phyloP scores from a whole-genome alignment of 768 basidiomycete genomes.

The Trametes cubensis region DNA sequence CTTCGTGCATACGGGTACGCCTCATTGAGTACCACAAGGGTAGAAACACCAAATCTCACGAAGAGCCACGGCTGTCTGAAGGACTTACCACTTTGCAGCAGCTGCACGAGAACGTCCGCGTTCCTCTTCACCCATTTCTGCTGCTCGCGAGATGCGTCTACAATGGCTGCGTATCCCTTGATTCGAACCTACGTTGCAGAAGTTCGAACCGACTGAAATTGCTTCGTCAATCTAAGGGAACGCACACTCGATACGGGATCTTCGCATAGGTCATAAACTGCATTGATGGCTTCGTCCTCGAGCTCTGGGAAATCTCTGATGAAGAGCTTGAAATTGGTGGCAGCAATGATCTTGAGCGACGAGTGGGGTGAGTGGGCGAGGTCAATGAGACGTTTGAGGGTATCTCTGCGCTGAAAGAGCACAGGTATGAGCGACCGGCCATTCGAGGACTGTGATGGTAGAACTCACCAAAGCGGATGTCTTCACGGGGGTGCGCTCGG shows the following conservation, averaged over 20 bases:
- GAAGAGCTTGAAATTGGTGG: conserved; percentile 56
- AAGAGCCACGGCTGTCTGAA: not conserved
- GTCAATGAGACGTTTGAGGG: conserved; percentile 55
- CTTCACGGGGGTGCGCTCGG: conserved; percentile 42
- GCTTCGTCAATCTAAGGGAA: not conserved
- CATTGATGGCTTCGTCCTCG: conserved; percentile 76
- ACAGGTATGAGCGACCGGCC: not conserved
- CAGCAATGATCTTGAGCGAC: conserved; percentile 57
- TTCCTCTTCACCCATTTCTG: conserved; percentile 68
- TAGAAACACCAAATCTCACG: not conserved
- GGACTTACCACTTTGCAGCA: conserved; percentile 69
- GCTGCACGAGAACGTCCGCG: conserved; percentile 73
- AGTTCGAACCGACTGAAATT: not conserved
- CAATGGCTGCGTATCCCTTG: conserved; percentile 66
- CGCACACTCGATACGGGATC: conserved; percentile 59
- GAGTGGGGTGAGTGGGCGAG: conserved; percentile 52
- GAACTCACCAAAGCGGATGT: conserved; percentile 43
- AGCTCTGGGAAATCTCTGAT: conserved; percentile 70
- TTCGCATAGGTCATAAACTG: conserved; percentile 79
- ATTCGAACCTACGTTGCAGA: conserved; percentile 56
- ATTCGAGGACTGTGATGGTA: not conserved
- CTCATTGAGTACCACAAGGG: not conserved
- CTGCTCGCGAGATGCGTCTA: conserved; percentile 49
- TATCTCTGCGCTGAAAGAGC: conserved; percentile 49
- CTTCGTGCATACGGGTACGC: not conserved